A percentile compares a stretch with the other conserved stretches of the same genome.
These are phyloP conservation scores for Annona cherimola DNA, from an alignment of 164 flowering plant genomes.

Conservation along the genomic window DNA sequence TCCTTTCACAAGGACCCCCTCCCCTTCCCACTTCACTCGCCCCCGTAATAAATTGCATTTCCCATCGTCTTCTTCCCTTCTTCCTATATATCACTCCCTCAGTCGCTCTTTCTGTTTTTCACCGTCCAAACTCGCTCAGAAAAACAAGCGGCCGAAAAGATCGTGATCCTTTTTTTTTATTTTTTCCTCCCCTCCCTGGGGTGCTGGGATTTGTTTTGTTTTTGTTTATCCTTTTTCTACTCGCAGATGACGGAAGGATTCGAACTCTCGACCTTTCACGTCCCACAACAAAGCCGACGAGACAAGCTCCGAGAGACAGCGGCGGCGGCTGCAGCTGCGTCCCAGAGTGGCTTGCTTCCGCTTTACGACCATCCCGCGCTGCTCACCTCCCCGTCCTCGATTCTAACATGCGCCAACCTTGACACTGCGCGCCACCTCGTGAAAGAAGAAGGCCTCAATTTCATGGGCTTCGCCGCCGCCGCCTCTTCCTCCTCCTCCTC, in stretches of 20 bases:
- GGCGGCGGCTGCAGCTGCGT: constrained; percentile 12
- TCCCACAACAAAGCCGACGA: constrained; percentile 83
- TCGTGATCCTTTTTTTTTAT: neutral
- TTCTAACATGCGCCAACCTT: constrained; percentile 11
- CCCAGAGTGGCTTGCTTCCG: constrained; percentile 23
- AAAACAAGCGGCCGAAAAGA: neutral
- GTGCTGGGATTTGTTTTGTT: neutral
- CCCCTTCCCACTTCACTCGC: neutral
- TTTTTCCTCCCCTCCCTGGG: neutral
- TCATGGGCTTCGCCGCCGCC: constrained; percentile 28
- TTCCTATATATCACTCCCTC: neutral
- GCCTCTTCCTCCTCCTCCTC: constrained; percentile 33
- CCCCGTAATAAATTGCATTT: neutral
- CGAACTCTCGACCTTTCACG: constrained; percentile 33
- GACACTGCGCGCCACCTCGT: constrained; percentile 10
- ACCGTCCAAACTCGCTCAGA: neutral
- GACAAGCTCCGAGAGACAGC: constrained; percentile 60
- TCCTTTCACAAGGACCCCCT: neutral
- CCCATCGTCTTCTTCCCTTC: neutral
- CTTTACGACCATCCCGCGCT: constrained; percentile 40
- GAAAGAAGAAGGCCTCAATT: constrained; percentile 32
- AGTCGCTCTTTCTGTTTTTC: constrained; percentile 16
- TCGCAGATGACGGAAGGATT: constrained; percentile 12
- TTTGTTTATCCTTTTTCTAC: neutral
- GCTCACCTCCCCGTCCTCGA: constrained; percentile 11